These are phyloP conservation scores for Syzygium aqueum DNA, from an alignment of 345 rosid species.

Conservation along the genomic window DNA sequence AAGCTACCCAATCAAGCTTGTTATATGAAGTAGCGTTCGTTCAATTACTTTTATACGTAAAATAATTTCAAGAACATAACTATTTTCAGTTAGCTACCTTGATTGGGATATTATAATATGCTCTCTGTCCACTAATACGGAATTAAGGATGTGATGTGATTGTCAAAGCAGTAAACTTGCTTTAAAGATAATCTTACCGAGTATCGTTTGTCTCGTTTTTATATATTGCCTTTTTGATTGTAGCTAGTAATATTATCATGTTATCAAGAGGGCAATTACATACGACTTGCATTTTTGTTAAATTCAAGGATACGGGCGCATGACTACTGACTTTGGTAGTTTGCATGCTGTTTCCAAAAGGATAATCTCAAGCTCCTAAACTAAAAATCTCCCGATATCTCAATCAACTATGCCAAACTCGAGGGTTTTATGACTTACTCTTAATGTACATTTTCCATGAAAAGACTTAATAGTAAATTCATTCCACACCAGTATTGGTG, in stretches of 20 bases:
- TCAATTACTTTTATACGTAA: no score
- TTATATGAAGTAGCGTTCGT: no score
- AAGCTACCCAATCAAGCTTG: neutral
- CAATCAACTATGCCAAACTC: neutral
- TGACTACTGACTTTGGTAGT: neutral
- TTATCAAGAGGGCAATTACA: neutral
- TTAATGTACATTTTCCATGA: neutral
- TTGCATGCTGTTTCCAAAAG: neutral
- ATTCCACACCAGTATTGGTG: neutral
- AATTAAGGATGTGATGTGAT: neutral
- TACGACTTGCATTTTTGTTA: neutral
- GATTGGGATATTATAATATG: neutral
- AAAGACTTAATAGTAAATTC: neutral
- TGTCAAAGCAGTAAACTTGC: neutral
- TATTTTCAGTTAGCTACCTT: no score
- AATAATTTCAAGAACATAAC: no score
- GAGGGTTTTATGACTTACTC: neutral
- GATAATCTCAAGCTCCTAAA: fast-evolving
- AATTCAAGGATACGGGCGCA: neutral
- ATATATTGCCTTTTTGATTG: neutral
- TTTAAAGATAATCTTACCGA: neutral
- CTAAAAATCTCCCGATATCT: fast-evolving
- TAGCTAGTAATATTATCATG: neutral
- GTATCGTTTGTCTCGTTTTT: neutral
- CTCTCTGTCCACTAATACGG: neutral